Conservation (phyloP, 257 asterid genomes). For the Fraxinus anomala region DNA sequence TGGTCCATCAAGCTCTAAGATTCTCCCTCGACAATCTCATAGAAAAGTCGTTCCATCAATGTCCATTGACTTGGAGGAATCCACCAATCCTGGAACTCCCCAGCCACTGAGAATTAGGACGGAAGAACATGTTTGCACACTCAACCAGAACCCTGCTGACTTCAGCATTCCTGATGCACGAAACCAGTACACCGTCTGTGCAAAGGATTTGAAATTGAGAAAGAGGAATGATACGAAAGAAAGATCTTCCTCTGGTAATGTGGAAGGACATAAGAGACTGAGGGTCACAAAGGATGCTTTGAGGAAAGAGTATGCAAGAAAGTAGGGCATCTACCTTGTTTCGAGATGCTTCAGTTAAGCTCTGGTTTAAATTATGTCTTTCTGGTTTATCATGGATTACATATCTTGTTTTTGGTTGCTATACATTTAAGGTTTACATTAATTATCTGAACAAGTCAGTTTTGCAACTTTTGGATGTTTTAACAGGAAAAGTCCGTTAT, state of each 20-base stretch:
- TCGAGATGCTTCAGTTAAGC: background rate
- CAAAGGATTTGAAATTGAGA: conserved; percentile 41
- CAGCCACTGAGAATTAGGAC: conserved; percentile 14
- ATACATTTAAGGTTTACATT: background rate
- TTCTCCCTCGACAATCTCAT: background rate
- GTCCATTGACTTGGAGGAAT: conserved; percentile 24
- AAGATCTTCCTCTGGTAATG: conserved; percentile 12
- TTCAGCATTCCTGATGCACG: conserved; percentile 54
- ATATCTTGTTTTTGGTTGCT: background rate
- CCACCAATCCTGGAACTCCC: conserved; percentile 5
- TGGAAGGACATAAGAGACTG: conserved; percentile 37
- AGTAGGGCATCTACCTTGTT: background rate
- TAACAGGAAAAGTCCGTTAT: background rate
- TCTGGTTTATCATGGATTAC: conserved; percentile 3
- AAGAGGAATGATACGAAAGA: conserved; percentile 26
- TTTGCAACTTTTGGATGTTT: background rate
- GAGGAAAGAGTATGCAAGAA: conserved; percentile 31
- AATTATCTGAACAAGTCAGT: background rate
- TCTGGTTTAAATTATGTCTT: background rate
- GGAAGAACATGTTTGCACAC: conserved; percentile 39
- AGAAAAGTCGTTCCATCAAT: conserved; percentile 22
- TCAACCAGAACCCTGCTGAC: conserved; percentile 75
- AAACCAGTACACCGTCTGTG: conserved; percentile 47
- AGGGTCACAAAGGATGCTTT: conserved; percentile 35
- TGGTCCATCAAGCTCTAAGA: conserved; percentile 20